Conservation (phyloP, 192 early-diverging fungal genomes). For the Backusella tarrabulga region DNA sequence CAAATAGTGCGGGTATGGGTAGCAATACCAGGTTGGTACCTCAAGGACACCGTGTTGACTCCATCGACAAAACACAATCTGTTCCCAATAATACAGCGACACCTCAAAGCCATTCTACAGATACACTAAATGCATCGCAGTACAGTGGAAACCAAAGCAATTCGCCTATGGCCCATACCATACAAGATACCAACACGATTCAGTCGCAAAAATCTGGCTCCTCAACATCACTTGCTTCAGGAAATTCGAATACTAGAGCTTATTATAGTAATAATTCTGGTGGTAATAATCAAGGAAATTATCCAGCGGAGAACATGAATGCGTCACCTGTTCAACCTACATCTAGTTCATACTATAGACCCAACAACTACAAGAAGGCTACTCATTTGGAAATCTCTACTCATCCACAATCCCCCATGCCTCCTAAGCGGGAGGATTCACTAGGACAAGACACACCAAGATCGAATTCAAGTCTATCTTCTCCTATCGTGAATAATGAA, state of each 20-base stretch:
- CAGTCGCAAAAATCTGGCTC: background rate
- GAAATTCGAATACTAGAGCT: background rate
- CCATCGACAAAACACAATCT: background rate
- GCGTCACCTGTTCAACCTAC: background rate
- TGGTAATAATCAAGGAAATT: background rate
- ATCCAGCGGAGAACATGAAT: background rate
- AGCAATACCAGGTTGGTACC: background rate
- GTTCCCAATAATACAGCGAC: background rate
- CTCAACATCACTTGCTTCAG: background rate
- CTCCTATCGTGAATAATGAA: background rate
- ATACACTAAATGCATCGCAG: background rate
- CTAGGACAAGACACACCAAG: background rate
- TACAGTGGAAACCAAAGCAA: background rate
- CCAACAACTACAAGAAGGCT: background rate
- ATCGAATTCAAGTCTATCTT: background rate
- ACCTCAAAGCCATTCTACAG: background rate
- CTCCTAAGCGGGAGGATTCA: background rate
- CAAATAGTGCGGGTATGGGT: background rate
- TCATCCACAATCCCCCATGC: background rate
- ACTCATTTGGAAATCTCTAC: background rate
- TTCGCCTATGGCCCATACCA: background rate
- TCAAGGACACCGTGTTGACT: background rate
- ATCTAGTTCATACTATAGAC: background rate
- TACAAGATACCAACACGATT: background rate
- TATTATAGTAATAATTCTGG: background rate